Evolutionary conservation across 2,329 filamentous ascomycete genomes (phyloP).

Genomic region (Botrytis medusae): DNA sequence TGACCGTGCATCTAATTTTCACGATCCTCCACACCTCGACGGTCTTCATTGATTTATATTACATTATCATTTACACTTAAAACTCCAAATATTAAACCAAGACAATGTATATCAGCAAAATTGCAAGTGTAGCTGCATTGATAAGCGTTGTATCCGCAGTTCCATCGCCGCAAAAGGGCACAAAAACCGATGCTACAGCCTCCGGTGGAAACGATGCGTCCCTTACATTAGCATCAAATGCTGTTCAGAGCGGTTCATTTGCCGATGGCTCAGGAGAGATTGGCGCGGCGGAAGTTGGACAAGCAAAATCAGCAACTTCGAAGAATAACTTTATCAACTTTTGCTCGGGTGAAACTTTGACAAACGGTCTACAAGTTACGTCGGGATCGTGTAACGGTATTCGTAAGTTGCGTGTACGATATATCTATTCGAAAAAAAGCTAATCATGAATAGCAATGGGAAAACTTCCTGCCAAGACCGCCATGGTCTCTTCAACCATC

Average conservation of each 20-base stretch:
- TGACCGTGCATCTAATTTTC: slow-evolving; percentile 40
- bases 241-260: slow-evolving; percentile 37
- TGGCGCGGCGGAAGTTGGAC: slow-evolving; percentile 32
- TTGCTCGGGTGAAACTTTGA: slow-evolving; percentile 46
- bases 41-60: slow-evolving; percentile 37
- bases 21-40: slow-evolving; percentile 37
- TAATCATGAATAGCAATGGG: slow-evolving; percentile 39
- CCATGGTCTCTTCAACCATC: slow-evolving; percentile 38
- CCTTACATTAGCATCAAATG: slow-evolving; percentile 31
- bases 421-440: neutral
- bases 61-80: slow-evolving; percentile 13
- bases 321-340: slow-evolving; percentile 41
- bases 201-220: slow-evolving; percentile 20
- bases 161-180: slow-evolving; percentile 23
- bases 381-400: slow-evolving; percentile 59
- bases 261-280: slow-evolving; percentile 33
- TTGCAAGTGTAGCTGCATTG: slow-evolving; percentile 33
- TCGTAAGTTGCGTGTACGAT: slow-evolving; percentile 31
- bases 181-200: neutral
- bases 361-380: slow-evolving; percentile 59
- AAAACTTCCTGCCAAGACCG: slow-evolving; percentile 38
- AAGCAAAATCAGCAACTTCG: slow-evolving; percentile 35
- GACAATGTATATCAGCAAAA: slow-evolving; percentile 31
- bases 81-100: slow-evolving; percentile 11
- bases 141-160: slow-evolving; percentile 29